phyloP scores from a whole-genome alignment of 352 stramenopile species.

The Pythium aristosporum region DNA sequence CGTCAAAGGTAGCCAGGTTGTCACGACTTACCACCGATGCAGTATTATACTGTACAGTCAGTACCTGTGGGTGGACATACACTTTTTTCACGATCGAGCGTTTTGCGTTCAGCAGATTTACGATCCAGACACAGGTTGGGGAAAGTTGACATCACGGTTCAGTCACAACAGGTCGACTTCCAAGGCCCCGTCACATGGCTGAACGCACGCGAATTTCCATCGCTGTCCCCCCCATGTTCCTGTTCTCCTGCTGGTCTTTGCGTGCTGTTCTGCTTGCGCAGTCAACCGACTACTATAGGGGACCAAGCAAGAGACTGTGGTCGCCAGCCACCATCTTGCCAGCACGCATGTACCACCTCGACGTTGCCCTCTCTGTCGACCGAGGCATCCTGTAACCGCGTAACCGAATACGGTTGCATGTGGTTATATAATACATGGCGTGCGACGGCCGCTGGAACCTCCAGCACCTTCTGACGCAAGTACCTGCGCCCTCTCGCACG shows the following conservation, averaged over 20 bases:
- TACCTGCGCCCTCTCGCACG: neutral
- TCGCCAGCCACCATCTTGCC: neutral
- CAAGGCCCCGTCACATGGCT: conserved; percentile 1
- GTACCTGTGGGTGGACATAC: too few species aligned
- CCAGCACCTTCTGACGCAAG: conserved; percentile 6
- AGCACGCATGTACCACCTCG: neutral
- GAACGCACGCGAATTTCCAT: neutral
- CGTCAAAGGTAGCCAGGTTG: too few species aligned
- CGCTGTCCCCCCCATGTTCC: too few species aligned
- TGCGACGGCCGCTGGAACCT: conserved; percentile 1
- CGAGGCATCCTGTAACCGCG: neutral
- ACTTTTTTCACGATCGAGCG: neutral
- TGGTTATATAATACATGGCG: neutral
- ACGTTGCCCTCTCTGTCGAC: neutral
- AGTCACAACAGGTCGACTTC: neutral
- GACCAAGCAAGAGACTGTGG: too few species aligned
- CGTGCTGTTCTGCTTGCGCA: too few species aligned
- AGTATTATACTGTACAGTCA: neutral
- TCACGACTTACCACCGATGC: neutral
- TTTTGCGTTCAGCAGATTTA: neutral
- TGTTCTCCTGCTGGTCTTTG: too few species aligned
- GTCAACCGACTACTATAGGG: too few species aligned
- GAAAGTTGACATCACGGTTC: neutral
- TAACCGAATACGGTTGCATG: conserved; percentile 1
- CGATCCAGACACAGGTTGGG: too few species aligned